Percentiles rank a stretch among this genome's conserved stretches.
phyloP scores from a whole-genome alignment of 371 early-diverging fungal species.

The Rhizopus arrhizus region DNA sequence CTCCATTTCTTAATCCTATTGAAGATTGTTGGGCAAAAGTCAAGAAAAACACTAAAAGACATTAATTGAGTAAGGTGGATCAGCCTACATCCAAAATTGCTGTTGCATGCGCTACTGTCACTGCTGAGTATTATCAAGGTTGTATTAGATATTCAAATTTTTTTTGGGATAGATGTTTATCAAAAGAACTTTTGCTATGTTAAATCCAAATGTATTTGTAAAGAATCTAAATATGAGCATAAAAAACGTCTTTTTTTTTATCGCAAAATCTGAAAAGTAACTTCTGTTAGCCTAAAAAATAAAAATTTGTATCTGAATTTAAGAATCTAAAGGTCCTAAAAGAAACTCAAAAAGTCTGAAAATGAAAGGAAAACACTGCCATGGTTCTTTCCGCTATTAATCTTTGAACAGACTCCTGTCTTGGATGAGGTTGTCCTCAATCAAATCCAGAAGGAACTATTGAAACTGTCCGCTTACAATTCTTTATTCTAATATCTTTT shows the following conservation, averaged over 20 bases:
- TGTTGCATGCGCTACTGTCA: constrained; percentile 14
- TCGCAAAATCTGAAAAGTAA: constrained; percentile 3
- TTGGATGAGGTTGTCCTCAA: too few species aligned
- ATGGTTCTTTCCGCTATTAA: too few species aligned
- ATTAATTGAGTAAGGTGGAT: constrained; percentile 14
- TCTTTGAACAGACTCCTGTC: too few species aligned
- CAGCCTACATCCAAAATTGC: constrained; percentile 17
- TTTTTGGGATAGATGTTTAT: constrained; percentile 15
- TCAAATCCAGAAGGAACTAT: too few species aligned
- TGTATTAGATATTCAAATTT: constrained; percentile 13
- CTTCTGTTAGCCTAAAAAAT: constrained; percentile 10
- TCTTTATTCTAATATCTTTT: too few species aligned
- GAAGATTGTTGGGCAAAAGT: constrained; percentile 8
- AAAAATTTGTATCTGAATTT: constrained; percentile 9
- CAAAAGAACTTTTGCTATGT: neutral
- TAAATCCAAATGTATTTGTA: too few species aligned
- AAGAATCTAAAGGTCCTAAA: constrained; percentile 4
- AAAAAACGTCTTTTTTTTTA: constrained; percentile 1
- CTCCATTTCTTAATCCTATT: constrained; percentile 1
- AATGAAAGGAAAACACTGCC: constrained; percentile 3
- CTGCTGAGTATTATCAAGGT: constrained; percentile 12
- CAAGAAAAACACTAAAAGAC: constrained; percentile 16
- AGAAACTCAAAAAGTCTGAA: constrained; percentile 1
- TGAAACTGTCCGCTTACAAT: too few species aligned
- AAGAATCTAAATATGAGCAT: too few species aligned